Evolutionary conservation across 2,329 filamentous ascomycete genomes (phyloP), one percentile per base, ranked within the genome.

Genomic region (Corinectria fuckeliana): DNA sequence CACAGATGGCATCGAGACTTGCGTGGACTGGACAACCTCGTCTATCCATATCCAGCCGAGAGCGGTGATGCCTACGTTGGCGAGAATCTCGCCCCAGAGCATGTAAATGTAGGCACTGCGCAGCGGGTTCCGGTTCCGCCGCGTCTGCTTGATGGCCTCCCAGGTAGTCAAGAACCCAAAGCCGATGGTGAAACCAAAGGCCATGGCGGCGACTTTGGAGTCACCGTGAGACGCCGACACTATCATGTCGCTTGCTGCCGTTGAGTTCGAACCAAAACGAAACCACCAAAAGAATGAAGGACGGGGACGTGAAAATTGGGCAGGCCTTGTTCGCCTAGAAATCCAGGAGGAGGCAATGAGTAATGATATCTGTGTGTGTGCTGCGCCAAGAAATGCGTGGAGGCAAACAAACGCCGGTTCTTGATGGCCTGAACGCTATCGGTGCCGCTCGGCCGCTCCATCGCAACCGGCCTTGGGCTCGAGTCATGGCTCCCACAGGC

Each of bases 11-110:
- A 10, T 21, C 14, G 3, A 39, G 5, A 36, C 2, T 59, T 54
- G 77, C 74, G 64, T 69, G 8, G 74, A 62, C 3, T 62, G 62
- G 9, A 81, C 65, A 5, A 74, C 60, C 0, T 71, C 75, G 38
- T 75, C 67, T 0, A 82, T 60, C 51, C 76, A 77, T 1, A 81
- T 63, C 71, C 75, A 82, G 4, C 71, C 76, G 2, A 79, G 58
- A 9, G 80, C 65, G 5, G 72, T 71, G 49, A 81, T 78, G 8
- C 65, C 62, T 1, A 78, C 21, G 50, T 78, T 80, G 10, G 76
- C 76, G 1, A 72, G 4, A 4, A 80, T 75, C 52, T 82, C 79
- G 14, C 75, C 70, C 80, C 81, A 82, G 7, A 82, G 69, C 79
- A 81, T 80, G 63, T 76, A 75, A 14, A 80, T 72, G 58, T 81